Conservation (phyloP, 1,139 yeast species). For the Blastobotrys persicus region DNA sequence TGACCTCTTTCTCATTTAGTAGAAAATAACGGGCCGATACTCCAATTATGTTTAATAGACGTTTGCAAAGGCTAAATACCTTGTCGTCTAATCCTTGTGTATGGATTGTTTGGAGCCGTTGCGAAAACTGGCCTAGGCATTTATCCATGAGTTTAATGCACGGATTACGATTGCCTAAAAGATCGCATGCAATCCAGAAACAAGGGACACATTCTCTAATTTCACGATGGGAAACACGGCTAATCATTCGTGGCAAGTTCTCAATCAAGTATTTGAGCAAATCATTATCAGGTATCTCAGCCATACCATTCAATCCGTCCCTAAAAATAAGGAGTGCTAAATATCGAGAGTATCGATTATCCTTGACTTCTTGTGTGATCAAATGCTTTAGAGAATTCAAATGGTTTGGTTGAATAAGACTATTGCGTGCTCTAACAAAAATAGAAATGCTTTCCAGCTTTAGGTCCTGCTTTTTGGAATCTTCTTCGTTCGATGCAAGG, state of each 20-base stretch:
- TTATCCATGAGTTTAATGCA: constrained; percentile 11
- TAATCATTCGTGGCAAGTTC: constrained; percentile 10
- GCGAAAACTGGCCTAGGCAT: constrained; percentile 10
- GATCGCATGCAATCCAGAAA: constrained; percentile 13
- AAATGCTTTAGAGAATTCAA: constrained; percentile 11
- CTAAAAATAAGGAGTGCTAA: constrained; percentile 13
- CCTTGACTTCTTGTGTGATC: constrained; percentile 15
- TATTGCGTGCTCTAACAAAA: constrained; percentile 11
- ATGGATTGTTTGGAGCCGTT: background rate
- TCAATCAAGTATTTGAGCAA: constrained; percentile 13
- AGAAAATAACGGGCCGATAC: constrained; percentile 14
- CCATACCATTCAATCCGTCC: constrained; percentile 10
- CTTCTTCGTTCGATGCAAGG: background rate
- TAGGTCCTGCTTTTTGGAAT: constrained; percentile 5
- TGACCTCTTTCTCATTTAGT: constrained; percentile 5
- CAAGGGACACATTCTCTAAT: constrained; percentile 18
- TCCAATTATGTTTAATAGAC: constrained; percentile 12
- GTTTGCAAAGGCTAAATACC: constrained; percentile 8
- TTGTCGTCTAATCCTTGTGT: constrained; percentile 6
- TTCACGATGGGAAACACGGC: constrained; percentile 14
- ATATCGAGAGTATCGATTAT: constrained; percentile 11
- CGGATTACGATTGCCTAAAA: background rate
- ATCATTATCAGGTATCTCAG: constrained; percentile 8
- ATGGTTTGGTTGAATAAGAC: constrained; percentile 10
- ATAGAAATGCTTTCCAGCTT: constrained; percentile 10